Conservation (phyloP, 2,329 filamentous ascomycete species). For the Hirsutella rhossiliensis region DNA sequence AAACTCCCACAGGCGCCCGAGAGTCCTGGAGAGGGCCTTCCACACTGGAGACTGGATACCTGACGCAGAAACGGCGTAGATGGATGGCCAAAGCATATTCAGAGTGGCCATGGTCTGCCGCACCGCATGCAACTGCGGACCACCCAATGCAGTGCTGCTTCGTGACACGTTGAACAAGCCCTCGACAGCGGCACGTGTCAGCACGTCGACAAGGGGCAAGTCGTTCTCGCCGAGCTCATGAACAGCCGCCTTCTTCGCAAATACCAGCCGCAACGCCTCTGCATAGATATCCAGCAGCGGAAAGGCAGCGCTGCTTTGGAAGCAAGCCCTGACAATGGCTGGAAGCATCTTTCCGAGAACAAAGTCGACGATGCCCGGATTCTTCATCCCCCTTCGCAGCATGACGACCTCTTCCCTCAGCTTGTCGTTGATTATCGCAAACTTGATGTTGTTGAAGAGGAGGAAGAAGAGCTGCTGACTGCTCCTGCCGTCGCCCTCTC, state of each 20-base stretch:
- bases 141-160: conserved; percentile 8
- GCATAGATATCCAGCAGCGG: conserved; percentile 38
- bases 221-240: conserved; percentile 22
- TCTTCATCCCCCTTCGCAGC: conserved; percentile 35
- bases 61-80: conserved; percentile 11
- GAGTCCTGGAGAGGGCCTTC: conserved; percentile 7
- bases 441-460: conserved; percentile 44
- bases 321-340: conserved; percentile 30
- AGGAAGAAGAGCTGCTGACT: conserved; percentile 42
- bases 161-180: conserved; percentile 14
- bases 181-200: conserved; percentile 18
- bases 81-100: conserved; percentile 18
- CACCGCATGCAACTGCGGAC: conserved; percentile 14
- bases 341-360: conserved; percentile 41
- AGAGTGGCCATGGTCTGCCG: conserved; percentile 14
- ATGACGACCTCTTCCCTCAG: conserved; percentile 34
- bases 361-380: conserved; percentile 31
- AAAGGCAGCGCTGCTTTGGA: conserved; percentile 25
- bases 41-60: conserved; percentile 5
- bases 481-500: conserved; percentile 36
- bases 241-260: conserved; percentile 22
- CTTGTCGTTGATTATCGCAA: conserved; percentile 35
- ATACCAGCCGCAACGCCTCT: conserved; percentile 25
- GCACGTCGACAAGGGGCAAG: conserved; percentile 17
- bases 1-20: conserved; percentile 8